phyloP scores from a whole-genome alignment of 2,329 filamentous ascomycete species.

The Bimuria novae-zelandiae region DNA sequence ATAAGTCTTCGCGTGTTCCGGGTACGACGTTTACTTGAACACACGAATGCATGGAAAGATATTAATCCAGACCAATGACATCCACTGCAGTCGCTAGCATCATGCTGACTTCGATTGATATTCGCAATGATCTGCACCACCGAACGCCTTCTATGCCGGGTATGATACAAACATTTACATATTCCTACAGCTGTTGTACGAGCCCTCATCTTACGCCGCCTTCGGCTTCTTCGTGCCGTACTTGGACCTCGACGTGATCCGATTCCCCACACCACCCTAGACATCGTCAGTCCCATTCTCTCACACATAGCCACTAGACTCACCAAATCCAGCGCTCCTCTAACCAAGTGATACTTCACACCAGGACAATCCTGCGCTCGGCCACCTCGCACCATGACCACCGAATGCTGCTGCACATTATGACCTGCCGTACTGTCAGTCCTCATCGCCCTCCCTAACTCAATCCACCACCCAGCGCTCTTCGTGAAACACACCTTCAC shows the following conservation, averaged over 20 bases:
- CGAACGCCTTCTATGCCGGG: slow-evolving; percentile 32
- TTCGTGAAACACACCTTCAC: slow-evolving; percentile 65
- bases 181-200: slow-evolving; percentile 5
- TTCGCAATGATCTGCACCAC: not conserved
- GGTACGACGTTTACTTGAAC: too few species aligned
- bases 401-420: slow-evolving; percentile 98
- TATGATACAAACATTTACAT: slow-evolving; percentile 35
- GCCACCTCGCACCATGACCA: slow-evolving; percentile 93
- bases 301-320: not conserved
- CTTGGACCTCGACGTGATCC: slow-evolving; percentile 86
- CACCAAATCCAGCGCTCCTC: slow-evolving; percentile 92
- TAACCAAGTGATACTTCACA: slow-evolving; percentile 92
- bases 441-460: not conserved
- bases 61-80: not conserved
- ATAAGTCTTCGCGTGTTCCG: too few species aligned
- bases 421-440: slow-evolving; percentile 61
- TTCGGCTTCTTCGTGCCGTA: slow-evolving; percentile 99
- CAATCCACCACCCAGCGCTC: not conserved
- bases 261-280: slow-evolving; percentile 86
- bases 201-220: slow-evolving; percentile 39
- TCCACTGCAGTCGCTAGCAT: not conserved
- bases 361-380: slow-evolving; percentile 96
- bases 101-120: not conserved
- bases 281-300: slow-evolving; percentile 20
- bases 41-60: not conserved